Evolutionary conservation across 176 grass and related monocot species (phyloP), one percentile per base, ranked within the genome.

Genomic region (Aegilops umbellulata): DNA sequence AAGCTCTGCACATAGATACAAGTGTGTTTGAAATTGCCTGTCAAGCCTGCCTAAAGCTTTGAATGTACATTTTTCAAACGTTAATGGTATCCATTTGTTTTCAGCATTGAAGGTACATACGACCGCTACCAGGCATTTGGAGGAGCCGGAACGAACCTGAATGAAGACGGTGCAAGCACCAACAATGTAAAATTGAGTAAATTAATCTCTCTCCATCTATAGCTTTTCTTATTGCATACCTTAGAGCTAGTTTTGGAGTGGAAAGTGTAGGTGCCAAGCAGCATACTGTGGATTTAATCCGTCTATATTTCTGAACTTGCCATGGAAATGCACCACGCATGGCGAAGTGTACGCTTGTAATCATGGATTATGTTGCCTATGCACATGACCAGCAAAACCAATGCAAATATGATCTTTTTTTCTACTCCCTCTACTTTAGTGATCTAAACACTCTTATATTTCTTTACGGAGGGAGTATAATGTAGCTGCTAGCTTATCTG

Each of bases 31-130:
- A 32, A 53, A 60, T n/a, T 60, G 53, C 7, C 19, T 22, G 53
- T 0, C 53, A 58, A 77, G 31, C 53, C 19, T 22, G 17, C 47
- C 17, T 77, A 32, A 14, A 77, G 13, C 30, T 60, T 82, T 4
- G 20, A 60, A 22, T 7, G 12, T 30, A 8, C 4, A 60, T 0
- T 60, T 67, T 23, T 1, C 20, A 9, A 20, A 3, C 23, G 32
- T 14, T 26, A 69, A 69, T 9, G 17, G 12, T 19, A 34, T 63
- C 10, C 87, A 65, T 66, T 47, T 31, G 16, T 60, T 87, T 83
- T 57, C 85, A 91, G 89, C 89, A 87, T 91, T 35, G 67, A 84
- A 87, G 60, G 22, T 53, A 87, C 85, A 68, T 87, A 87, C 61
- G 80, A 79, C 10, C 89, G 89, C 32, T 91, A 80, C 51, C 65